Conservation (phyloP, 352 stramenopile species). For the Sclerospora graminicola region DNA sequence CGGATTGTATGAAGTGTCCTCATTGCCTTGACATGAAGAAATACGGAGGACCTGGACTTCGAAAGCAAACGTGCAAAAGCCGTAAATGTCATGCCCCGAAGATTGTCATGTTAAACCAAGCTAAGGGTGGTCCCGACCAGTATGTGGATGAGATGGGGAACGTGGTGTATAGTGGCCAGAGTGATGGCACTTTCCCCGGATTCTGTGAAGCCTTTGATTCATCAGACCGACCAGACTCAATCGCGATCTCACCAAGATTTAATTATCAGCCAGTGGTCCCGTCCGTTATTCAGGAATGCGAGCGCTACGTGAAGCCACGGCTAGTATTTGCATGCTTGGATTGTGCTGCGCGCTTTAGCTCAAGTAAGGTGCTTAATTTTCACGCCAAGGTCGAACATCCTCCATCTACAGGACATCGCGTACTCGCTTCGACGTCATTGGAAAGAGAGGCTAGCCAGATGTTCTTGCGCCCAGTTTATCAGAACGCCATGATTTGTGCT, state of each 20-base stretch:
- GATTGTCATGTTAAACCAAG: conserved; percentile 57
- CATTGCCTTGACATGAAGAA: conserved; percentile 83
- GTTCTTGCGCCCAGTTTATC: conserved; percentile 32
- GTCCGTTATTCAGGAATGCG: conserved; percentile 44
- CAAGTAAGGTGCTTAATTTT: conserved; percentile 39
- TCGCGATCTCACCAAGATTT: conserved; percentile 3
- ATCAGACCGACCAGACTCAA: conserved; percentile 17
- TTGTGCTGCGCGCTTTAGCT: conserved; percentile 39
- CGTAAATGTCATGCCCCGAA: conserved; percentile 68
- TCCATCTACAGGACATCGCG: background rate
- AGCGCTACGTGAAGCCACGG: conserved; percentile 39
- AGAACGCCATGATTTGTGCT: conserved; percentile 33
- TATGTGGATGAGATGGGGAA: conserved; percentile 41
- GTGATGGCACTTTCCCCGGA: conserved; percentile 16
- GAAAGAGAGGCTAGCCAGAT: conserved; percentile 31
- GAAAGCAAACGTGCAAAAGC: conserved; percentile 77
- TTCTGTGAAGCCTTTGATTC: conserved; percentile 23
- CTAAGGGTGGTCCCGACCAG: conserved; percentile 39
- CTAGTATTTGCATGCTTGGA: conserved; percentile 39
- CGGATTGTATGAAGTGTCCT: conserved; percentile 68
- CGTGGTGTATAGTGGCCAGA: conserved; percentile 18
- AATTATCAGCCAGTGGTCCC: conserved; percentile 13
- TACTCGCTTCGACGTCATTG: conserved; percentile 4
- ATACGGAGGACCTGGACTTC: conserved; percentile 62
- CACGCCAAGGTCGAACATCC: conserved; percentile 37